These are phyloP conservation scores for Cladophialophora yegresii DNA, from an alignment of 2,329 filamentous ascomycete genomes.

Conservation along the genomic window DNA sequence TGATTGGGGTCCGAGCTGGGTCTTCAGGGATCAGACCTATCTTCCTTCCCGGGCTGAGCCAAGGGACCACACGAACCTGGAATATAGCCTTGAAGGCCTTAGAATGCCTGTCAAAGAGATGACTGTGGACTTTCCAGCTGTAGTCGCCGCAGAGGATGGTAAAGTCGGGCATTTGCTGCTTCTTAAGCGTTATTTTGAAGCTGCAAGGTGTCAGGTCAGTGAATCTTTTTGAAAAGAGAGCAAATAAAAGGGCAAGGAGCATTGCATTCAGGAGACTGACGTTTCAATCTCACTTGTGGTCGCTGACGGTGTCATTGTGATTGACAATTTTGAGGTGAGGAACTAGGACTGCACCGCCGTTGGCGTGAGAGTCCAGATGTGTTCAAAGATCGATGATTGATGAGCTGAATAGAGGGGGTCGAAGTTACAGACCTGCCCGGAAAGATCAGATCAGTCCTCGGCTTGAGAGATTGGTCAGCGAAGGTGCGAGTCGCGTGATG, in stretches of 20 bases:
- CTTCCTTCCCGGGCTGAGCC: too few species aligned
- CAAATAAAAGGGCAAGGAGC: not conserved
- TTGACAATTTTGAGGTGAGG: not conserved
- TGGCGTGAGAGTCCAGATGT: not conserved
- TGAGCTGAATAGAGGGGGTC: too few species aligned
- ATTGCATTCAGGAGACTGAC: not conserved
- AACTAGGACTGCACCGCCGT: not conserved
- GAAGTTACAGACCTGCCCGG: too few species aligned
- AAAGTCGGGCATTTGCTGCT: conserved; percentile 16
- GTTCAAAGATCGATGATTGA: not conserved
- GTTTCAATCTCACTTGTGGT: not conserved
- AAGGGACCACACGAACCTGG: not conserved
- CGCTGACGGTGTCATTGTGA: not conserved
- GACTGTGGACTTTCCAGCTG: conserved; percentile 20
- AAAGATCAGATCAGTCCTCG: too few species aligned
- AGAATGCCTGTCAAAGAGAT: not conserved
- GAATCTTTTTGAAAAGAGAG: not conserved
- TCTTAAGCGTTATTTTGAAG: conserved; percentile 14
- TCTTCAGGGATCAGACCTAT: not conserved
- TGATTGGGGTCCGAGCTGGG: not conserved
- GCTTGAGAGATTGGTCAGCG: too few species aligned
- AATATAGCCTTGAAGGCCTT: conserved; percentile 10
- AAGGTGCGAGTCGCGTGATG: too few species aligned
- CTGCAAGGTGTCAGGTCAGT: not conserved
- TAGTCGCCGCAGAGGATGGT: conserved; percentile 15